Evolutionary conservation across 805 yeast genomes (phyloP), one percentile per base, ranked within the genome.

Genomic region (Candida qinlingensis): DNA sequence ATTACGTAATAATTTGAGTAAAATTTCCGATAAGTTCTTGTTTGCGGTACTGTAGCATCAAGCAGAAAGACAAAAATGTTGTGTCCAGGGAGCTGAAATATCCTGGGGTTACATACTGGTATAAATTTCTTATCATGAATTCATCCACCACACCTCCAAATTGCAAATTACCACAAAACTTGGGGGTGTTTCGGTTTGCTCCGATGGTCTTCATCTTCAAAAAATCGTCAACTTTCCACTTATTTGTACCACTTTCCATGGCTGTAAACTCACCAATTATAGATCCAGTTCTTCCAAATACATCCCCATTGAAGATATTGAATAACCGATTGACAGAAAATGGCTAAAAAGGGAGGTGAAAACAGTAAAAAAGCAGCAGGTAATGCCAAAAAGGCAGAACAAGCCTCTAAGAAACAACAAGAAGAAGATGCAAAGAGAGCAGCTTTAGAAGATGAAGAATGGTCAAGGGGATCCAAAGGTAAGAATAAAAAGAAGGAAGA

Each of bases 401-500:
- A 74, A 9, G 86, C 87, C 27, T 73, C 69, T 55, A 73, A 74
- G 59, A 83, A 83, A 66, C 69, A 72, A 42, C 75, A 72, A 37
- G 85, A 71, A 10, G 77, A 72, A n/a, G 72, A 66, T 2, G 72
- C 71, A 5, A 69, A 67, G 28, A 63, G 60, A 6, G 83, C 72
- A 39, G 77, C 75, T 1, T 76, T 67, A 1, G 91, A 86, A 57
- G 82, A 77, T 30, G 73, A 74, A 12, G 73, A 77, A 53, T 86
- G 94, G 94, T 79, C 76, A 4, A 73, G 81, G 26, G 95, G 94
- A 33, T 58, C 87, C 28, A 86, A 86, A 71, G 80, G 80, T 61
- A 78, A 76, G 35, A 78, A 75, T 64, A 77, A 80, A 70, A 87
- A 87, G 75, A 82, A 82, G 65, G 83, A 78, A 46, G 86, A 78